Percentiles rank a stretch among this genome's conserved stretches.
Conservation (phyloP, 495 filamentous ascomycete genomes). For the Hypoxylon perforatum region DNA sequence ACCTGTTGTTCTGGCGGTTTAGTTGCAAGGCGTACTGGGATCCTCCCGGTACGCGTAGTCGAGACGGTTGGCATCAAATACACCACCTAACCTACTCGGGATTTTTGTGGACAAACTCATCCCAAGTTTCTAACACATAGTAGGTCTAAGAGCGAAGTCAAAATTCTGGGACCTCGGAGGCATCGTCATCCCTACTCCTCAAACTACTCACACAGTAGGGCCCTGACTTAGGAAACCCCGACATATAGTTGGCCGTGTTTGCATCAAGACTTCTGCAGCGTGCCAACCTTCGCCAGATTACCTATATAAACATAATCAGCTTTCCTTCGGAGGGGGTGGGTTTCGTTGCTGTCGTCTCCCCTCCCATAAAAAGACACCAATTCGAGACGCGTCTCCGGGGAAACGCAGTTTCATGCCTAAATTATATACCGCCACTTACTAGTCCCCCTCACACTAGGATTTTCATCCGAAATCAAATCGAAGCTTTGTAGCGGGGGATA, state of each 20-base stretch:
- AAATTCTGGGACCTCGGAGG: constrained; percentile 39
- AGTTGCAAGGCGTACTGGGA: constrained; percentile 38
- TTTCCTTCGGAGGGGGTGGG: constrained; percentile 13
- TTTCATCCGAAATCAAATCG: constrained; percentile 29
- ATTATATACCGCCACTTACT: constrained; percentile 28
- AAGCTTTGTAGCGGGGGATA: constrained; percentile 28
- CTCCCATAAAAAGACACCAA: constrained; percentile 23
- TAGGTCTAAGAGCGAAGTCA: constrained; percentile 40
- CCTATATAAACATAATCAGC: constrained; percentile 21
- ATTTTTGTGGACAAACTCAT: constrained; percentile 41
- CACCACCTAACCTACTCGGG: constrained; percentile 40
- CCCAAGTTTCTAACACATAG: constrained; percentile 30
- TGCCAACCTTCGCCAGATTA: constrained; percentile 33
- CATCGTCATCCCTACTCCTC: constrained; percentile 41
- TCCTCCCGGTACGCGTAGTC: constrained; percentile 35
- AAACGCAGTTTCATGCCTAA: constrained; percentile 39
- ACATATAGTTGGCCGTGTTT: constrained; percentile 42
- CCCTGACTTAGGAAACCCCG: constrained; percentile 21
- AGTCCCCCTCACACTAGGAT: constrained; percentile 27
- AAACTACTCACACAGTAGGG: constrained; percentile 24
- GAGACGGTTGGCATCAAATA: constrained; percentile 37
- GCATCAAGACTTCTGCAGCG: constrained; percentile 37
- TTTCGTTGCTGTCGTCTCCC: constrained; percentile 8
- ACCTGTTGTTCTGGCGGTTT: constrained; percentile 39
- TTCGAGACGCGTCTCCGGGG: constrained; percentile 24